These are phyloP conservation scores for Colletotrichum sp. DNA, from an alignment of 2,329 filamentous ascomycete species.

Conservation along the genomic window DNA sequence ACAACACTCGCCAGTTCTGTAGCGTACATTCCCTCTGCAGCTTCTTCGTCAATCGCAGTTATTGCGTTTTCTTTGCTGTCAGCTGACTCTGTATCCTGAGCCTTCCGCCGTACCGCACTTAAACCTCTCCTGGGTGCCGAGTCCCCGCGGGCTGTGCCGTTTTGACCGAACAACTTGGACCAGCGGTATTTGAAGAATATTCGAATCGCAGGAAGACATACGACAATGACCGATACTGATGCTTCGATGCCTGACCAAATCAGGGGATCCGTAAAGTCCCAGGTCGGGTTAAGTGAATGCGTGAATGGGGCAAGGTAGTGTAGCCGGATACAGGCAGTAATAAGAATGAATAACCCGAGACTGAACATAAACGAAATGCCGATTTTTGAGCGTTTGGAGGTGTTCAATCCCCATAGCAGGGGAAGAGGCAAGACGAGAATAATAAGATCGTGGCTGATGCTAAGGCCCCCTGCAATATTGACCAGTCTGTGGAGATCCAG, in stretches of 20 bases:
- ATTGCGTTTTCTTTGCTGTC: not conserved
- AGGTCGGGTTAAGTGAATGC: constrained; percentile 40
- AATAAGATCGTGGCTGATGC: constrained; percentile 38
- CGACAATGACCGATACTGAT: constrained; percentile 43
- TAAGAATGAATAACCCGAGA: constrained; percentile 39
- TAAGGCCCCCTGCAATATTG: constrained; percentile 31
- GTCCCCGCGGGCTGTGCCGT: not conserved
- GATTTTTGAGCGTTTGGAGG: constrained; percentile 25
- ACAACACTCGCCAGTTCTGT: not conserved
- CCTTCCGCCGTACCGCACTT: not conserved
- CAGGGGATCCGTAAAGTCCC: constrained; percentile 43
- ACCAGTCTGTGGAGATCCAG: constrained; percentile 35
- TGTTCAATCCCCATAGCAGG: constrained; percentile 32
- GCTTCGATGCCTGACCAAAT: constrained; percentile 49
- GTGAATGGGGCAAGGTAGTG: constrained; percentile 36
- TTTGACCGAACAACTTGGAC: not conserved
- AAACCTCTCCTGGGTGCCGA: not conserved
- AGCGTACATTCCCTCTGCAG: fast-evolving
- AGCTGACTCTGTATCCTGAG: not conserved
- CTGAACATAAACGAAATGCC: constrained; percentile 40
- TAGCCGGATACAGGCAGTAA: constrained; percentile 39
- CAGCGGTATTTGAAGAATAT: constrained; percentile 27
- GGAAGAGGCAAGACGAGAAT: constrained; percentile 40
- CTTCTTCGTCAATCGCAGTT: not conserved
- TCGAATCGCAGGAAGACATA: constrained; percentile 44